phyloP scores from a whole-genome alignment of 2,329 filamentous ascomycete genomes.

The Aspergillus sp. region DNA sequence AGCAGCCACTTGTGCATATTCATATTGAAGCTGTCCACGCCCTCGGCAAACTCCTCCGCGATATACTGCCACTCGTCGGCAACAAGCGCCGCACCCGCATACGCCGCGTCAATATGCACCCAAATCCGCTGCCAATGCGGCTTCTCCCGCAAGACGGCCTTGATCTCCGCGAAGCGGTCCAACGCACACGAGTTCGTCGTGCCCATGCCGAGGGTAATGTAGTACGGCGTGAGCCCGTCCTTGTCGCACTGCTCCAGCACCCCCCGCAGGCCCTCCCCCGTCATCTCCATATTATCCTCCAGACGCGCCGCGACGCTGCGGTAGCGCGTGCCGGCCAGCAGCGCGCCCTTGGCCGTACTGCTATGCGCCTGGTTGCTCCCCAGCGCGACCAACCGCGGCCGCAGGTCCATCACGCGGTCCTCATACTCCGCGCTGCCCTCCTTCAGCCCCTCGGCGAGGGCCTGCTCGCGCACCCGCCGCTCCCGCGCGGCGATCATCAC shows the following conservation, averaged over 20 bases:
- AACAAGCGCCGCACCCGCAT: conserved; percentile 81
- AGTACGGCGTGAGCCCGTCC: conserved; percentile 78
- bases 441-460: conserved; percentile 47
- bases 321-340: conserved; percentile 82
- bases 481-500: conserved; percentile 86
- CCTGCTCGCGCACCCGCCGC: conserved; percentile 64
- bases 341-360: conserved; percentile 80
- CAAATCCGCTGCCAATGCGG: conserved; percentile 62
- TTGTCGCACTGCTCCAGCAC: conserved; percentile 64
- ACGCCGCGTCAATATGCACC: conserved; percentile 93
- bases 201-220: conserved; percentile 77
- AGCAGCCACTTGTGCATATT: conserved; percentile 99
- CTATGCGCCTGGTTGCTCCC: conserved; percentile 78
- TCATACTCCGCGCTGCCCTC: conserved; percentile 58
- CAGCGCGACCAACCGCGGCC: conserved; percentile 73
- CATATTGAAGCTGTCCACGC: conserved; percentile 86
- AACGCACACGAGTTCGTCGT: conserved; percentile 86
- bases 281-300: conserved; percentile 67
- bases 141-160: conserved; percentile 48
- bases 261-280: conserved; percentile 57
- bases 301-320: conserved; percentile 63
- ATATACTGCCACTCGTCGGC: conserved; percentile 76
- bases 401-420: conserved; percentile 64
- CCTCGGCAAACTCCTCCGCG: conserved; percentile 53
- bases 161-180: conserved; percentile 74